A percentile compares a stretch with the other conserved stretches of the same genome.
These are phyloP conservation scores for Quercus mongolica DNA, from an alignment of 306 rosid genomes.

Conservation along the genomic window DNA sequence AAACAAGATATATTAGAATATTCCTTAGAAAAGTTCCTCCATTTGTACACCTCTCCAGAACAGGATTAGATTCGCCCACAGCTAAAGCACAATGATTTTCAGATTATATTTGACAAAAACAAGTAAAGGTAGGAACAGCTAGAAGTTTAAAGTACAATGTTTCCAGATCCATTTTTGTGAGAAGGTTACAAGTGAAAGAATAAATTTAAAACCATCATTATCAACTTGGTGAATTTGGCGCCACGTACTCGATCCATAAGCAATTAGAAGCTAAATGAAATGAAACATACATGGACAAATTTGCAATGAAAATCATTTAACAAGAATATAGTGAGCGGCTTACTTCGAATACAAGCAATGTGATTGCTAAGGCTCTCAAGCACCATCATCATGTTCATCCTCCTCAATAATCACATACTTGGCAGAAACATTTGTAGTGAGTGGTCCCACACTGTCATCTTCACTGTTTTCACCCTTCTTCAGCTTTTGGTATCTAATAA, in stretches of 20 bases:
- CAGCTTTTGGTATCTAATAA: slow-evolving; percentile 69
- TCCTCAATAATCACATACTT: slow-evolving; percentile 92
- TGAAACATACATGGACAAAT: not conserved
- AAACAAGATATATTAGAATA: not conserved
- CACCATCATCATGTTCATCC: slow-evolving; percentile 61
- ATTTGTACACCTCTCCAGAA: not conserved
- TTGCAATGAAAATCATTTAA: not conserved
- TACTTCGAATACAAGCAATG: slow-evolving; percentile 30
- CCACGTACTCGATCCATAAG: not conserved
- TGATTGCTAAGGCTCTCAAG: slow-evolving; percentile 24
- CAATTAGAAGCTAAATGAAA: not conserved
- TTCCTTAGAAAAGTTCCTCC: not conserved
- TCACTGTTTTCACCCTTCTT: slow-evolving; percentile 45
- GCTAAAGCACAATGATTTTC: not conserved
- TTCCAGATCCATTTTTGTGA: not conserved
- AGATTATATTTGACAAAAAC: not conserved
- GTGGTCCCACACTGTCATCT: slow-evolving; percentile 30
- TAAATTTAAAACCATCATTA: not conserved
- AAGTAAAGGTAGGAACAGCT: not conserved
- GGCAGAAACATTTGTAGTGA: slow-evolving; percentile 41
- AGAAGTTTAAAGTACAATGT: not conserved
- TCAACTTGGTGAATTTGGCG: not conserved
- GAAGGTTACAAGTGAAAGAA: not conserved
- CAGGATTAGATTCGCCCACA: not conserved
- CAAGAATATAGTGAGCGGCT: slow-evolving; percentile 3